phyloP scores from a whole-genome alignment of 805 yeast genomes.

The Candida andamanensis region DNA sequence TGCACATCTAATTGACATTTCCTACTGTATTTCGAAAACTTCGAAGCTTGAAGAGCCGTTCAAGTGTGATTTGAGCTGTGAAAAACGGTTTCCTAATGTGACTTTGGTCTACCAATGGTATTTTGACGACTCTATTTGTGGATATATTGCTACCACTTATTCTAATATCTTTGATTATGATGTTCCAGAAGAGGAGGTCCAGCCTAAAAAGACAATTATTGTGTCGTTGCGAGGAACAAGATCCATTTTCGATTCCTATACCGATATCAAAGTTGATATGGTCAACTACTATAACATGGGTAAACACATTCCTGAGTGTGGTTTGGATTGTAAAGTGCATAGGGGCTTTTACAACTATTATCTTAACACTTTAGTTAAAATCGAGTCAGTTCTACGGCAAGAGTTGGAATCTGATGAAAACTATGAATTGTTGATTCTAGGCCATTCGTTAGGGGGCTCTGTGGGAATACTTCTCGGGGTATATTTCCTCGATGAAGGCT shows the following conservation, averaged over 20 bases:
- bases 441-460: constrained; percentile 40
- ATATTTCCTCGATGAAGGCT: constrained; percentile 31
- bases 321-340: constrained; percentile 33
- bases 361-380: constrained; percentile 20
- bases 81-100: constrained; percentile 29
- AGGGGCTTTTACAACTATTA: constrained; percentile 30
- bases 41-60: constrained; percentile 32
- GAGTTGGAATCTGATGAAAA: constrained; percentile 16
- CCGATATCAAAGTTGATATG: constrained; percentile 38
- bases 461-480: constrained; percentile 33
- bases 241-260: constrained; percentile 34
- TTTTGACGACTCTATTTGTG: constrained; percentile 32
- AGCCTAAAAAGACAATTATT: constrained; percentile 23
- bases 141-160: constrained; percentile 33
- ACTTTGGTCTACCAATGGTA: constrained; percentile 39
- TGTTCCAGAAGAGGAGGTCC: constrained; percentile 1
- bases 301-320: constrained; percentile 22
- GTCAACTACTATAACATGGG: constrained; percentile 20
- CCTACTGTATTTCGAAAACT: constrained; percentile 35
- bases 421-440: constrained; percentile 21
- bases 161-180: constrained; percentile 20
- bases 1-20: constrained; percentile 39
- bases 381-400: constrained; percentile 19
- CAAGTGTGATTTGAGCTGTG: constrained; percentile 33
- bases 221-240: constrained; percentile 40